Evolutionary conservation across 2,329 filamentous ascomycete species (phyloP).

Genomic region (Dothiorella sarmentorum): DNA sequence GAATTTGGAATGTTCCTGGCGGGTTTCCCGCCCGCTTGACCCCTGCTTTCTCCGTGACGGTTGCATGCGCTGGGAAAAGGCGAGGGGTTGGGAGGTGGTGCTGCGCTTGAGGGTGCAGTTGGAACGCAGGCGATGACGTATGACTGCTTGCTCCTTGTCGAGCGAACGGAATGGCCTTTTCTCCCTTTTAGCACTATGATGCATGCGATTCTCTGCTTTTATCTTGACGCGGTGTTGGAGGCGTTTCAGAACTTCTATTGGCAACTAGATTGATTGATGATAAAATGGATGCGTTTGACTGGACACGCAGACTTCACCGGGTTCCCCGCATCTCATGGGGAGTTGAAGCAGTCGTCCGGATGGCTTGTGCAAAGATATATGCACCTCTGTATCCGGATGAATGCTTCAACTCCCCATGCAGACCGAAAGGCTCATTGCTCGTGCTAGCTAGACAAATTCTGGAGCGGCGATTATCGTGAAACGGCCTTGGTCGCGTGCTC

Average conservation of each 20-base stretch:
- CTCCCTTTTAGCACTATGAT: not conserved
- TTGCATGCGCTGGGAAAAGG: not conserved
- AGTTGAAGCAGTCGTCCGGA: too few species aligned
- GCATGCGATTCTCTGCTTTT: not conserved
- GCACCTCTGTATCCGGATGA: too few species aligned
- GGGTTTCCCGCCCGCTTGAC: too few species aligned
- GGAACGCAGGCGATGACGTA: conserved; percentile 3
- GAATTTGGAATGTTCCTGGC: conserved; percentile 4
- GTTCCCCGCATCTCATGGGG: too few species aligned
- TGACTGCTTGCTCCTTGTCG: not conserved
- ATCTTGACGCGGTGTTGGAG: not conserved
- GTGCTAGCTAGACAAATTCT: too few species aligned
- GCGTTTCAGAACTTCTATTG: not conserved
- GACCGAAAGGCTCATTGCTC: too few species aligned
- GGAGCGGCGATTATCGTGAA: too few species aligned
- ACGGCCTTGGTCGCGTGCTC: too few species aligned
- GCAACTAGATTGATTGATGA: not conserved
- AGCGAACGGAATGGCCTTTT: not conserved
- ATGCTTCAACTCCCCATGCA: too few species aligned
- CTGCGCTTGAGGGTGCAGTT: not conserved
- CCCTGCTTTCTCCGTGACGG: not conserved
- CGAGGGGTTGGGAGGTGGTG: not conserved
- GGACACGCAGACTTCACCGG: too few species aligned
- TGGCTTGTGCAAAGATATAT: too few species aligned
- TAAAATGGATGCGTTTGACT: too few species aligned